Base-by-base conservation (phyloP, 768 basidiomycete species). In the Agaricus subrufescens region DNA sequence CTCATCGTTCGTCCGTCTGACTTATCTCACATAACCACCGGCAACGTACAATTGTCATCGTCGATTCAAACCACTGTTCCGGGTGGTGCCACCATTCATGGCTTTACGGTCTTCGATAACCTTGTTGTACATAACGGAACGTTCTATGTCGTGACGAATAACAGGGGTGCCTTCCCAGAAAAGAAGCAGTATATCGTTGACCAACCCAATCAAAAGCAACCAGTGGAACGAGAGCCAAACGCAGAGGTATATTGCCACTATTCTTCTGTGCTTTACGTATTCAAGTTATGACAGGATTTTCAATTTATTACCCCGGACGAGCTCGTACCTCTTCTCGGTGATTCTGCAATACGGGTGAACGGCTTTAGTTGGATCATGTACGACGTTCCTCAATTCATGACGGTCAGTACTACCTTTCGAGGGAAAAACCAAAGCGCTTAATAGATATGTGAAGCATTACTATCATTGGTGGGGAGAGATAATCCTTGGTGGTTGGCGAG, bases 71-170 rank as follows among this genome's bases (percentile, higher is more conserved):
- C 55, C 6, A 38, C 48, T 2, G 19, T 56, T 26, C 55, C 55
- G 12, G 44, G 50, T 27, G 31, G 43, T 15, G 55, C 55, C 1
- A 50, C 46, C 9, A 50, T 50, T 27, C 40, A 55, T 43, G 89
- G 90, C n/a, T 91, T 89, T 80, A 89, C 87, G 0, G 69, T 90
- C 39, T 82, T 91, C 60, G 82, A 83, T 50, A 80, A 86, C 58
- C 67, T 93, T 4, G 90, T 92, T 69, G 79, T 91, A 67, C 75
- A 80, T 52, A 84, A 87, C 59, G 86, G 87, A 23, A 89, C 86
- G 1, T 78, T 91, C 58, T 85, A 80, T 64, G 74, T 88, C 54
- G 75, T 91, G 50, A 81, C 86, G 4, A 44, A 58, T 4, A 64
- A 71, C 45, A 57, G 56, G 6, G 52, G 60, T 4, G 62, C 66